Evolutionary conservation across 805 yeast species (phyloP).

Genomic region (Candida maesae): DNA sequence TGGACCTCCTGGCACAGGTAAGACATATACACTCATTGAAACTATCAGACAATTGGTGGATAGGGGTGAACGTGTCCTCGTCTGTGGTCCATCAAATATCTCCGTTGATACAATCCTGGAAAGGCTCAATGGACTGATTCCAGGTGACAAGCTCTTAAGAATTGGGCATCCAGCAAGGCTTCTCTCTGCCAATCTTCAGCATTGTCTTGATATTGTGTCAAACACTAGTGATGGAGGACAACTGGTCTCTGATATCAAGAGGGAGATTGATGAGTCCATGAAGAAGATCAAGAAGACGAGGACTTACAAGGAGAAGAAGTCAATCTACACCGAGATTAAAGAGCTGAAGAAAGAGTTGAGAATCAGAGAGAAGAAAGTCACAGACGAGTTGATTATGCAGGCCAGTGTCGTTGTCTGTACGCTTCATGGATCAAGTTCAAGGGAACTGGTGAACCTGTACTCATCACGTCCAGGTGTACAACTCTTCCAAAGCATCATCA

Average conservation of each 20-base stretch:
- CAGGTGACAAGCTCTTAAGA: conserved; percentile 52
- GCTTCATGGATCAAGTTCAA: conserved; percentile 81
- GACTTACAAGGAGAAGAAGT: conserved; percentile 58
- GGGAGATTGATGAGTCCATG: conserved; percentile 65
- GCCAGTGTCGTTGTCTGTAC: conserved; percentile 78
- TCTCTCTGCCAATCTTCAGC: conserved; percentile 53
- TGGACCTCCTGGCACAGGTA: conserved; percentile 82
- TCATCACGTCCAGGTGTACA: conserved; percentile 27
- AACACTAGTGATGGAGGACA: conserved; percentile 54
- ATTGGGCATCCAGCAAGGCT: conserved; percentile 94
- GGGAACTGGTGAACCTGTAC: conserved; percentile 57
- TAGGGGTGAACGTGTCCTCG: conserved; percentile 58
- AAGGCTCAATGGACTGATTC: conserved; percentile 38
- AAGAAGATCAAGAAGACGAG: conserved; percentile 56
- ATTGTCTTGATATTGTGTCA: conserved; percentile 72
- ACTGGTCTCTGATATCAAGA: conserved; percentile 61
- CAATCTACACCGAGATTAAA: conserved; percentile 66
- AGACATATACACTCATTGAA: conserved; percentile 81
- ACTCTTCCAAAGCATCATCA: conserved; percentile 74
- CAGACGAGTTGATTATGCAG: conserved; percentile 51
- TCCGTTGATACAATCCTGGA: conserved; percentile 90
- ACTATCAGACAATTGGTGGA: conserved; percentile 70
- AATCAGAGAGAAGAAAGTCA: conserved; percentile 58
- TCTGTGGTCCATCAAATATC: conserved; percentile 93
- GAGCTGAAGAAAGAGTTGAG: conserved; percentile 66